A percentile compares a stretch with the other conserved stretches of the same genome.
These are phyloP conservation scores for Trichoderma sp. DNA, from an alignment of 2,329 filamentous ascomycete genomes.

Conservation along the genomic window DNA sequence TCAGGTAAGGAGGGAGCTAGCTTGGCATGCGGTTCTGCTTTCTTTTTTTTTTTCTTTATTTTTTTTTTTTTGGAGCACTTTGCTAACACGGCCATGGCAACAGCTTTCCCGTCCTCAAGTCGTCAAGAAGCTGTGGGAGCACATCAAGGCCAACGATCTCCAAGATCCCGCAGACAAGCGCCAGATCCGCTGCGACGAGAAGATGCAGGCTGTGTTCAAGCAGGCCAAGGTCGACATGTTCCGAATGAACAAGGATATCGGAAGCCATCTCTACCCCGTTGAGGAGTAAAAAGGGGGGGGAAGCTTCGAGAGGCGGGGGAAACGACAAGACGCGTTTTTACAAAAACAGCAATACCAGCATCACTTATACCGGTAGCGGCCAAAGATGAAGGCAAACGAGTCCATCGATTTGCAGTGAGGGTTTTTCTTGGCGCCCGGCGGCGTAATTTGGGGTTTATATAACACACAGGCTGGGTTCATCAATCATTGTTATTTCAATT, in stretches of 20 bases:
- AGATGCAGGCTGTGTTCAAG: constrained; percentile 90
- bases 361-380: constrained; percentile 15
- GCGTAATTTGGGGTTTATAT: constrained; percentile 25
- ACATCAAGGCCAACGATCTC: constrained; percentile 85
- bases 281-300: constrained; percentile 50
- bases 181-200: constrained; percentile 89
- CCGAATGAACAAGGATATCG: constrained; percentile 96
- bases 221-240: constrained; percentile 95
- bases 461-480: constrained; percentile 15
- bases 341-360: constrained; percentile 2
- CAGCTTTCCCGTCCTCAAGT: constrained; percentile 91
- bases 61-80: background rate
- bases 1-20: constrained; percentile 50
- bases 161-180: constrained; percentile 91
- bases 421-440: constrained; percentile 23
- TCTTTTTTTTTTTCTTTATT: no score
- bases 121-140: constrained; percentile 94
- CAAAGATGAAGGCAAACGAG: background rate
- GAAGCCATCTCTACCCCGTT: constrained; percentile 82
- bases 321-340: background rate
- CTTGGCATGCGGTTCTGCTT: background rate
- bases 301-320: background rate
- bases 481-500: constrained; percentile 2
- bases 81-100: background rate
- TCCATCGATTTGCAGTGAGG: constrained; percentile 14